phyloP scores from a whole-genome alignment of 1,284 basidiomycete species.

The Wallemia mellicola region DNA sequence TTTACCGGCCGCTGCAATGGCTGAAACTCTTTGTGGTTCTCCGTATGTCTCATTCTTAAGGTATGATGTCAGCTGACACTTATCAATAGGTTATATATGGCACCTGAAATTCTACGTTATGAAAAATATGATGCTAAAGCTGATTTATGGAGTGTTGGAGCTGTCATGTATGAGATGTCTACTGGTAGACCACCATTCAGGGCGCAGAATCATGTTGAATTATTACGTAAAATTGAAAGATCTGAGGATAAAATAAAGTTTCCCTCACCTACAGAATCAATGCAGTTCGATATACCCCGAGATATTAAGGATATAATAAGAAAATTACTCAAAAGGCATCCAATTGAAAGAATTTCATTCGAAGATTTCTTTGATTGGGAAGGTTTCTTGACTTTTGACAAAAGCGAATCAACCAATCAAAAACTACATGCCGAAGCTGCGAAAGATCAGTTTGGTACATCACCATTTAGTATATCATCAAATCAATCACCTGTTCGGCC shows the following conservation, averaged over 20 bases:
- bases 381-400: neutral
- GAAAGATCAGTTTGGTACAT: neutral
- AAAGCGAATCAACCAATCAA: neutral
- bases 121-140: conserved; percentile 96
- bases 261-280: conserved; percentile 25
- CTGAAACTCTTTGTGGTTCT: conserved; percentile 89
- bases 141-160: conserved; percentile 92
- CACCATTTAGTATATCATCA: neutral
- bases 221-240: conserved; percentile 72
- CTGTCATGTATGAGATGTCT: conserved; percentile 84
- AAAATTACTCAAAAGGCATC: conserved; percentile 47
- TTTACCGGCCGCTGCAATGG: conserved; percentile 69
- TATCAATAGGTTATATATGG: conserved; percentile 99
- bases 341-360: conserved; percentile 57
- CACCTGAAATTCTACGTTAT: conserved; percentile 85
- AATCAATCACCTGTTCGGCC: neutral
- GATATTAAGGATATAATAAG: conserved; percentile 78
- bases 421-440: neutral
- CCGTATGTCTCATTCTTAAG: too few relatives aligned
- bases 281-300: conserved; percentile 27
- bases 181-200: conserved; percentile 81
- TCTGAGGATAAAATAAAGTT: conserved; percentile 48
- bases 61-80: too few relatives aligned
- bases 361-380: conserved; percentile 62
- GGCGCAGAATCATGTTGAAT: conserved; percentile 81